phyloP scores from a whole-genome alignment of 805 yeast genomes.

The Ogataea trehaloabstinens region DNA sequence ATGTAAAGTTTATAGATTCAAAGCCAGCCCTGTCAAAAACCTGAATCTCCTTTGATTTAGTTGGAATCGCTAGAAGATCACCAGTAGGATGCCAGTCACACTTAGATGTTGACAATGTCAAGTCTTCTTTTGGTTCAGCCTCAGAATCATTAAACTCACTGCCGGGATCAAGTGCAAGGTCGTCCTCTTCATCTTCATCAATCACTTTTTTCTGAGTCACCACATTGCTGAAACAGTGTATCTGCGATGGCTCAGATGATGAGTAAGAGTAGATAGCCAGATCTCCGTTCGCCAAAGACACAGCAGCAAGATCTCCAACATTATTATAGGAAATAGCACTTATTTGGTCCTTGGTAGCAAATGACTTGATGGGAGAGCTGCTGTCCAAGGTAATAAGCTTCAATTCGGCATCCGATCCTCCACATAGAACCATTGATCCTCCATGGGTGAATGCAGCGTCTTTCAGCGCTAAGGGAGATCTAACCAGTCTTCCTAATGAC shows the following conservation, averaged over 20 bases:
- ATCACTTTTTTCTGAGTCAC: conserved; percentile 35
- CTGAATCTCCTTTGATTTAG: conserved; percentile 45
- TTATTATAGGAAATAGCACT: conserved; percentile 54
- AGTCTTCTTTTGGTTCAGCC: conserved; percentile 22
- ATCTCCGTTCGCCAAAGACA: conserved; percentile 59
- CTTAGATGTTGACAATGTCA: conserved; percentile 38
- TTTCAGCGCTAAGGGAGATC: conserved; percentile 47
- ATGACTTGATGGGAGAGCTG: conserved; percentile 29
- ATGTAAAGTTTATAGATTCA: conserved; percentile 13
- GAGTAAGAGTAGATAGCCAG: conserved; percentile 54
- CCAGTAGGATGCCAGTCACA: conserved; percentile 75
- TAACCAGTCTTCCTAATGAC: conserved; percentile 34
- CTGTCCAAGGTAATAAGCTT: conserved; percentile 44
- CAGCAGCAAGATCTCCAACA: conserved; percentile 55
- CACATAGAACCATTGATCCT: conserved; percentile 56
- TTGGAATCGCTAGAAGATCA: conserved; percentile 64
- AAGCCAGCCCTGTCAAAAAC: conserved; percentile 42
- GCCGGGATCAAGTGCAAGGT: conserved; percentile 30
- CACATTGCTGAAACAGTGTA: conserved; percentile 42
- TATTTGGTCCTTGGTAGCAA: conserved; percentile 51
- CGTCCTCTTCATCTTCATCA: conserved; percentile 33
- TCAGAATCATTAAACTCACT: conserved; percentile 13
- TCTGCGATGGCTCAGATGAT: conserved; percentile 52
- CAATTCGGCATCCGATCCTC: conserved; percentile 66
- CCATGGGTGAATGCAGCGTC: conserved; percentile 58